Percentiles rank a stretch among this genome's conserved stretches.
phyloP scores from a whole-genome alignment of 2,329 filamentous ascomycete species.

The Phyllosticta capitalensis region DNA sequence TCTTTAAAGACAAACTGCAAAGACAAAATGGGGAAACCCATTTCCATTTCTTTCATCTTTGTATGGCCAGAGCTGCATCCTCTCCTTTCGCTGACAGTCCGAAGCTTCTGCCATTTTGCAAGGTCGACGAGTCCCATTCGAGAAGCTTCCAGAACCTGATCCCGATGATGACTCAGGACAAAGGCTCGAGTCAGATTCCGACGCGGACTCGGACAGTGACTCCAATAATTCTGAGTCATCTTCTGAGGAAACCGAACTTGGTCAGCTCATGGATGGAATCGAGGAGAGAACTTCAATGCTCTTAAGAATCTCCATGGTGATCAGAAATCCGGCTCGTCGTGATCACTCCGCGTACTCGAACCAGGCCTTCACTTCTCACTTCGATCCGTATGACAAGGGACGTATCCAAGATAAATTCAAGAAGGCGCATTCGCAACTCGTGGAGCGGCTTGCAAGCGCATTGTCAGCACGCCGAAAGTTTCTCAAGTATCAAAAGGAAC shows the following conservation, averaged over 20 bases:
- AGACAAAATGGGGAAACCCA: too few relatives aligned
- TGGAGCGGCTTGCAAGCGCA: too few relatives aligned
- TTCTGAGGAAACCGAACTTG: conserved; percentile 17
- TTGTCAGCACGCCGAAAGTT: too few relatives aligned
- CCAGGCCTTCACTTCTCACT: conserved; percentile 19
- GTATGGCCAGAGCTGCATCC: too few relatives aligned
- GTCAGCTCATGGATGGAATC: conserved; percentile 16
- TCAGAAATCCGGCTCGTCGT: conserved; percentile 23
- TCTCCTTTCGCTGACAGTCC: background rate
- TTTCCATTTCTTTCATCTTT: too few relatives aligned
- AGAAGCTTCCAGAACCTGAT: too few relatives aligned
- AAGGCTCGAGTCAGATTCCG: conserved; percentile 11
- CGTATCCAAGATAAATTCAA: conserved; percentile 21
- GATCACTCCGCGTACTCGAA: conserved; percentile 19
- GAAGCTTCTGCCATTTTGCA: conserved; percentile 13
- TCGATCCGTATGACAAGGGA: conserved; percentile 19
- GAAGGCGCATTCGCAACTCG: too few relatives aligned
- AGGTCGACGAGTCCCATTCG: conserved; percentile 17
- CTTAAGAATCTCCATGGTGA: conserved; percentile 23
- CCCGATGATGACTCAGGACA: too few relatives aligned
- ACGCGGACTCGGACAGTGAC: conserved; percentile 14
- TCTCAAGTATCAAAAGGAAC: too few relatives aligned
- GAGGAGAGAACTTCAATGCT: conserved; percentile 21
- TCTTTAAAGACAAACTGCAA: too few relatives aligned
- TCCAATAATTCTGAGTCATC: background rate